phyloP scores from a whole-genome alignment of 73 alveolate species.

The Paramecium biaurelia region DNA sequence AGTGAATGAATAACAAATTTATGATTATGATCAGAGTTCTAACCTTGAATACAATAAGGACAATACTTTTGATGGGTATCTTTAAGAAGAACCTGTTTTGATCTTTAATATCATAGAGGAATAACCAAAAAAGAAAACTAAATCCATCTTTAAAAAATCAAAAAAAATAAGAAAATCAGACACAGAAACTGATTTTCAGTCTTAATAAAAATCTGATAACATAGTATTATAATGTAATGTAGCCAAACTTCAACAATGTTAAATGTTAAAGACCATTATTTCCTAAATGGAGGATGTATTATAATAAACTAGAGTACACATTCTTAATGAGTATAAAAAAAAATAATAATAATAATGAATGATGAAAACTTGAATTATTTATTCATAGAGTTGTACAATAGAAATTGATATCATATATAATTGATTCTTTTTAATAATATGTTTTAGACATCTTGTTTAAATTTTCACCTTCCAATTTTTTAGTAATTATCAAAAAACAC shows the following conservation, averaged over 20 bases:
- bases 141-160: constrained; percentile 1
- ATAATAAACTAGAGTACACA: not conserved
- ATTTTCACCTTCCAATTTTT: not conserved
- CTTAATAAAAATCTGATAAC: not conserved
- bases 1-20: not conserved
- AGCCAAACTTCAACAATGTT: not conserved
- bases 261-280: constrained; percentile 16
- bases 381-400: not conserved
- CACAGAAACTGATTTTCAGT: not conserved
- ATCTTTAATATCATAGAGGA: not conserved
- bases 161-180: constrained; percentile 36
- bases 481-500: not conserved
- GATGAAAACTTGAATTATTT: not conserved
- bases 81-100: constrained; percentile 16
- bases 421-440: not conserved
- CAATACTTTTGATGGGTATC: constrained; percentile 4
- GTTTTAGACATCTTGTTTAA: not conserved
- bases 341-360: not conserved
- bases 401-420: not conserved
- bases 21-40: not conserved
- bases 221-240: not conserved
- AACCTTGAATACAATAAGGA: not conserved
- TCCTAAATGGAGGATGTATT: not conserved
- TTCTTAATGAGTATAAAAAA: not conserved
- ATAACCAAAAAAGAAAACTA: not conserved